Percentiles rank a stretch among this genome's conserved stretches.
These are phyloP conservation scores for Lavandula angustifolia DNA, from an alignment of 257 asterid species.

Conservation along the genomic window DNA sequence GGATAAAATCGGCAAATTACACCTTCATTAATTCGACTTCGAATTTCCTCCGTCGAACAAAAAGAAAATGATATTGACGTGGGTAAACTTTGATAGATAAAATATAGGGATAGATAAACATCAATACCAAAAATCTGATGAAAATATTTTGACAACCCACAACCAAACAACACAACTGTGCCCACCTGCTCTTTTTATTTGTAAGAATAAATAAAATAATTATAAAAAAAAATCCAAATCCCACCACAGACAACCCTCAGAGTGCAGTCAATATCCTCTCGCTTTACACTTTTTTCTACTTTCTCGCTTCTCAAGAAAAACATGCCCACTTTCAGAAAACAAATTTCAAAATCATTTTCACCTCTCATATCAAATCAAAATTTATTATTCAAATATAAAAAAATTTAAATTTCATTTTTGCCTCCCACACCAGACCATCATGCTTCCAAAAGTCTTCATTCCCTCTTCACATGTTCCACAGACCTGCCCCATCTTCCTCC, in stretches of 20 bases:
- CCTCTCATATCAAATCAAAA: neutral
- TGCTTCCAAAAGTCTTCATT: constrained; percentile 32
- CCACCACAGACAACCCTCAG: constrained; percentile 24
- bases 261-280: constrained; percentile 35
- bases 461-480: constrained; percentile 13
- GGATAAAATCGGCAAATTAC: too few species aligned
- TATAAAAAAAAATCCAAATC: neutral
- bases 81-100: too few species aligned
- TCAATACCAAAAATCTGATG: too few species aligned
- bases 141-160: too few species aligned
- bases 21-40: too few species aligned
- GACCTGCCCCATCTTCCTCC: constrained; percentile 20
- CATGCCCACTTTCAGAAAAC: constrained; percentile 22
- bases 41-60: too few species aligned
- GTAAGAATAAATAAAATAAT: neutral
- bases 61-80: too few species aligned
- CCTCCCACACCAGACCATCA: constrained; percentile 2
- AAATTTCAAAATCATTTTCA: neutral
- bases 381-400: neutral
- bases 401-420: neutral
- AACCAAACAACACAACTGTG: too few species aligned
- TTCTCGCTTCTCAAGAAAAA: constrained; percentile 29
- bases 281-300: constrained; percentile 6
- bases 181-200: too few species aligned
- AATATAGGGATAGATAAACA: too few species aligned